These are phyloP conservation scores for Solanum gandarillasii DNA, from an alignment of 257 asterid genomes.

Conservation along the genomic window DNA sequence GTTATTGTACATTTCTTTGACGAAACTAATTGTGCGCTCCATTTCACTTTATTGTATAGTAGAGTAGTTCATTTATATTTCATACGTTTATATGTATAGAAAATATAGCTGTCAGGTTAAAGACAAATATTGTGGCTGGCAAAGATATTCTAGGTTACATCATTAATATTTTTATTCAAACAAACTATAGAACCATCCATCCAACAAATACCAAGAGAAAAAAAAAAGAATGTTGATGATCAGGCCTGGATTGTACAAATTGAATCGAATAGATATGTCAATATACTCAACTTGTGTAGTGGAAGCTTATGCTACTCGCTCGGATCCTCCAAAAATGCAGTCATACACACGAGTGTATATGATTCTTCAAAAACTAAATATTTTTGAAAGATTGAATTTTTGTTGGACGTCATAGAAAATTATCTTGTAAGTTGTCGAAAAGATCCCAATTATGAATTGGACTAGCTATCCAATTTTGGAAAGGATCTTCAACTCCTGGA, in stretches of 20 bases:
- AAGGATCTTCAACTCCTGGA: constrained; percentile 19
- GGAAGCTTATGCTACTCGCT: neutral
- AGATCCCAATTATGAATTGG: constrained; percentile 50
- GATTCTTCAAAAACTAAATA: neutral
- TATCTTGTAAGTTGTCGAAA: constrained; percentile 24
- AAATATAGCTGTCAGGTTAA: neutral
- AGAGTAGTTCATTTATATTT: neutral
- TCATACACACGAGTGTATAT: neutral
- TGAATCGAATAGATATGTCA: neutral
- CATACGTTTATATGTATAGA: neutral
- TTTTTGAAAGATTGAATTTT: neutral
- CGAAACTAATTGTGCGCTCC: neutral
- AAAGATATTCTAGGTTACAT: neutral
- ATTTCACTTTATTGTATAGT: neutral
- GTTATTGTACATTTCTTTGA: neutral
- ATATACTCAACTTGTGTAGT: neutral
- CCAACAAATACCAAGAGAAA: neutral
- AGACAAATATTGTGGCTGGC: neutral
- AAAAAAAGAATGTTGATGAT: neutral
- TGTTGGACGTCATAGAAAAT: constrained; percentile 21
- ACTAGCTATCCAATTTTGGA: constrained; percentile 40
- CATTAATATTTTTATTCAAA: neutral
- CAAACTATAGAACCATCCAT: neutral
- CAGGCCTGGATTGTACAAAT: neutral
- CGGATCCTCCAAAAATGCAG: neutral